phyloP scores from a whole-genome alignment of 176 grass and related monocot species.

The Typha latifolia region DNA sequence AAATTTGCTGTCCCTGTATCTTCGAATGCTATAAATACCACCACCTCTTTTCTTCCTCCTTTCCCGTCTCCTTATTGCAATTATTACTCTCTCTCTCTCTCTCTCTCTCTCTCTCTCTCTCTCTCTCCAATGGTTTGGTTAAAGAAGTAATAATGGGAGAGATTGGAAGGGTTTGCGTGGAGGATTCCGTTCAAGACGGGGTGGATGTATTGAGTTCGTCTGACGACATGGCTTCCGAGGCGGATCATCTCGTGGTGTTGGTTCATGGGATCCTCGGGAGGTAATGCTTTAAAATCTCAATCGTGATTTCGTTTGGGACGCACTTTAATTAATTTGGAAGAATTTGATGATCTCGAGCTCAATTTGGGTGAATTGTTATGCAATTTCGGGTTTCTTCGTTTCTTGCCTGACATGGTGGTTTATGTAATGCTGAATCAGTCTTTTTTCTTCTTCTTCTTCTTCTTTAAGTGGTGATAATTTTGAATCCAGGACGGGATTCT shows the following conservation, averaged over 20 bases:
- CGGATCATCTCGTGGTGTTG: constrained; percentile 65
- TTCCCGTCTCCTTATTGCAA: neutral
- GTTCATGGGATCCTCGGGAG: constrained; percentile 70
- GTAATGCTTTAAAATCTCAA: constrained; percentile 7
- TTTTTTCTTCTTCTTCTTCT: too few relatives aligned
- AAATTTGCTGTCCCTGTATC: too few relatives aligned
- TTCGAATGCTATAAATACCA: neutral
- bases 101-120: neutral
- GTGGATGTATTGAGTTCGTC: neutral
- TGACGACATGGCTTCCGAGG: neutral
- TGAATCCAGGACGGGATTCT: too few relatives aligned
- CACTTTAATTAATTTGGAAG: too few relatives aligned
- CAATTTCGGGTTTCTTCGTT: too few relatives aligned
- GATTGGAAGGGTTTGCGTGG: neutral
- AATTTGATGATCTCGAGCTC: too few relatives aligned
- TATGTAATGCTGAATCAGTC: too few relatives aligned
- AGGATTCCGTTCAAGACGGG: constrained; percentile 1
- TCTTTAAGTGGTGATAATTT: too few relatives aligned
- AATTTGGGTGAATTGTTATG: too few relatives aligned
- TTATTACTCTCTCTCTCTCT: neutral
- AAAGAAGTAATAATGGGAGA: neutral
- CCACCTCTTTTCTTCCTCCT: neutral
- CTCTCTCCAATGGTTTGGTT: neutral
- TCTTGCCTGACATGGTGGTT: too few relatives aligned
- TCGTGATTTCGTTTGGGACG: too few relatives aligned